Evolutionary conservation across 164 flowering plant genomes (phyloP).

Genomic region (Piper longum): DNA sequence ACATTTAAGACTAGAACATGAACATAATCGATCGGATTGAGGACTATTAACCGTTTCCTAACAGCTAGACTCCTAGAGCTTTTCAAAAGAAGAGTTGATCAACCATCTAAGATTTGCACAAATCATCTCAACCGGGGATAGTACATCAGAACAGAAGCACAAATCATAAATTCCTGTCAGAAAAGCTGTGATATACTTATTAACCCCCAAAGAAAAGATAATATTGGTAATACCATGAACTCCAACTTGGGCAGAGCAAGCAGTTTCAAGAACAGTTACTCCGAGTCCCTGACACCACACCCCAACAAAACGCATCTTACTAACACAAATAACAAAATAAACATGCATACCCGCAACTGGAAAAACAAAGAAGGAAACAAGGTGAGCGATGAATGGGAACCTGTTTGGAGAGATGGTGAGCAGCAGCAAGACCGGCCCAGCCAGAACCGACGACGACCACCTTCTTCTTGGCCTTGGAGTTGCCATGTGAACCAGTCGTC

Average conservation of each 20-base stretch:
- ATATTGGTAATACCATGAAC: conserved; percentile 24
- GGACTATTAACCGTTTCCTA: no score
- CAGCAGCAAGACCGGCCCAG: conserved; percentile 60
- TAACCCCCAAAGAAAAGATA: neutral
- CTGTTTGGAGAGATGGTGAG: conserved; percentile 60
- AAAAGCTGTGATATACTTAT: neutral
- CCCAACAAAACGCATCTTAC: neutral
- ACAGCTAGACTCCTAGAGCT: no score
- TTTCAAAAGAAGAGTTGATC: no score
- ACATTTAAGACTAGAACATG: no score
- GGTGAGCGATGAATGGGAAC: conserved; percentile 12
- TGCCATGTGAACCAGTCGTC: conserved; percentile 6
- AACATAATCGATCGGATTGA: no score
- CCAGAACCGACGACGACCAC: conserved; percentile 49
- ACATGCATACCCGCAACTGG: neutral
- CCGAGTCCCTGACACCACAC: conserved; percentile 36
- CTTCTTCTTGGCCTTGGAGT: conserved; percentile 26
- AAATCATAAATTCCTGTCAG: no score
- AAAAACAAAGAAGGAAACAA: neutral
- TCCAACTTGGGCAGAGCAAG: conserved; percentile 25
- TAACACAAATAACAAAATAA: neutral
- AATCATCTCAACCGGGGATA: no score
- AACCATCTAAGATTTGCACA: no score
- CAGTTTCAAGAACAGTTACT: conserved; percentile 36
- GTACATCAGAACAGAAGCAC: no score